Conservation (phyloP, 805 yeast species). For the Metschnikowia colocasiae region DNA sequence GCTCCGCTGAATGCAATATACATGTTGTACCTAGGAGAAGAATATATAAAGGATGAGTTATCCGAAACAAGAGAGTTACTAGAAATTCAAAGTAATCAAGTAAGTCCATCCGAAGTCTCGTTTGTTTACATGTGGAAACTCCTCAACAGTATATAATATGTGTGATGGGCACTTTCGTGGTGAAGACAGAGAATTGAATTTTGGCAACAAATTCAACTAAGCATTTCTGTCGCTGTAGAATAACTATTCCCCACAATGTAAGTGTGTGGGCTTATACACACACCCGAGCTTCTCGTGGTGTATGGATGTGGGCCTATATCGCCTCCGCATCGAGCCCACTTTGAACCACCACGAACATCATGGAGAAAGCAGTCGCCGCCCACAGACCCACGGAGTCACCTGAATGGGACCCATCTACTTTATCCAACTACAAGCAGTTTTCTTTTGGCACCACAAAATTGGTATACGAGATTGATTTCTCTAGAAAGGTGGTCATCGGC, state of each 20-base stretch:
- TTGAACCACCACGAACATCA: background rate
- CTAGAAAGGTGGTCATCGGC: constrained; percentile 50
- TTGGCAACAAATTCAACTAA: too few species aligned
- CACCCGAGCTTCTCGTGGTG: background rate
- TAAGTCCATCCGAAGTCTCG: too few species aligned
- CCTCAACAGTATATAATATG: too few species aligned
- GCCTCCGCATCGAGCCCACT: background rate
- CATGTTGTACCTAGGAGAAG: too few species aligned
- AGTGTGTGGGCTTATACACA: background rate
- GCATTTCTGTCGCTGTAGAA: too few species aligned
- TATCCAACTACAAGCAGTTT: constrained; percentile 64
- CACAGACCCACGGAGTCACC: constrained; percentile 18
- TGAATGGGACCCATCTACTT: constrained; percentile 64
- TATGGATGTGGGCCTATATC: background rate
- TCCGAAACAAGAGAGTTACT: too few species aligned
- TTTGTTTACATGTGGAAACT: too few species aligned
- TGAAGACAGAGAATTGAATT: too few species aligned
- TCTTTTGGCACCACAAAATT: constrained; percentile 49
- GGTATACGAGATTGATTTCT: constrained; percentile 54
- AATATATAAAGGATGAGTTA: too few species aligned
- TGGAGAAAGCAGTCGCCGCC: constrained; percentile 11
- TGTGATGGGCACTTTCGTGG: too few species aligned
- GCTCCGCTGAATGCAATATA: too few species aligned
- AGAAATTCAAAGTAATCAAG: too few species aligned
- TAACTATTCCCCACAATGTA: background rate